A percentile compares a stretch with the other conserved stretches of the same genome.
phyloP scores from a whole-genome alignment of 2,329 filamentous ascomycete genomes.

The Plectosphaerella cucumerina region DNA sequence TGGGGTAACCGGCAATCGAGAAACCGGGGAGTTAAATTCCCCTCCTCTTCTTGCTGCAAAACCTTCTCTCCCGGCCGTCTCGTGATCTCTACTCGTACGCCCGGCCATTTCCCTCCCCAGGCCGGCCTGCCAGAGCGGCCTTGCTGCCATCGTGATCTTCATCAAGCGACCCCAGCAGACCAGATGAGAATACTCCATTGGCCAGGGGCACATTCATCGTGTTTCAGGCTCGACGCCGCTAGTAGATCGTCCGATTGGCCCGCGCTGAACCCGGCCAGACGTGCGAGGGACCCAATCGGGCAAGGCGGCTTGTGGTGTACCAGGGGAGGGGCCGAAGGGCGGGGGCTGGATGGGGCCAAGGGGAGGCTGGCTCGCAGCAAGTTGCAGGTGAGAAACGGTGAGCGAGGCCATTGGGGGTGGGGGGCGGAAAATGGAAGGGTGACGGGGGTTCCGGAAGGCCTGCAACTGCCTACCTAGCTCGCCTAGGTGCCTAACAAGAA shows the following conservation, averaged over 20 bases:
- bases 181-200: too few relatives aligned
- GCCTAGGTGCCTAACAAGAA: too few relatives aligned
- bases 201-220: not conserved
- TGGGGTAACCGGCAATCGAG: too few relatives aligned
- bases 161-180: too few relatives aligned
- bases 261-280: not conserved
- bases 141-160: too few relatives aligned
- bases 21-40: too few relatives aligned
- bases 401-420: not conserved
- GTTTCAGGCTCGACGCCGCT: not conserved
- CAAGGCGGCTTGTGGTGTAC: not conserved
- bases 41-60: too few relatives aligned
- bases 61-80: too few relatives aligned
- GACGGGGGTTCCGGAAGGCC: not conserved
- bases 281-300: not conserved
- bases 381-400: slow-evolving; percentile 6
- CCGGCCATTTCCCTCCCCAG: too few relatives aligned
- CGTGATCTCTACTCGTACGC: too few relatives aligned
- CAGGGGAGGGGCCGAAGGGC: slow-evolving; percentile 2
- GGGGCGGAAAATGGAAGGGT: not conserved
- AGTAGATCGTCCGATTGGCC: not conserved
- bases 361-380: slow-evolving; percentile 3
- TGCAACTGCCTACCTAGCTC: too few relatives aligned
- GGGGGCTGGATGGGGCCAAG: not conserved
- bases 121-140: too few relatives aligned